These are phyloP conservation scores for Singerocomus rubriflavus DNA, from an alignment of 1,284 basidiomycete species.

Conservation along the genomic window DNA sequence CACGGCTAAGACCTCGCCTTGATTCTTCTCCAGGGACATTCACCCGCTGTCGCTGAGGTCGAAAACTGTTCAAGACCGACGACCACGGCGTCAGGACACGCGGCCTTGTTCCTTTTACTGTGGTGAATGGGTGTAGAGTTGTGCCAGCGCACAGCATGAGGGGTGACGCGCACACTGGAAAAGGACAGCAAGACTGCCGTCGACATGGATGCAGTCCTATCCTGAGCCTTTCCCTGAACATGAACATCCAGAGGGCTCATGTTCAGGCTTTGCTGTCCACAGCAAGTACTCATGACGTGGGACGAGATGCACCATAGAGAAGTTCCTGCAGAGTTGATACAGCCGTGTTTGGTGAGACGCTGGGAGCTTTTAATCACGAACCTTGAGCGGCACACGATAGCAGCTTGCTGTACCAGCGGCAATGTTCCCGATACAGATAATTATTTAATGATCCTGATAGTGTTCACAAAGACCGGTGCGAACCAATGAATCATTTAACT, in stretches of 20 bases:
- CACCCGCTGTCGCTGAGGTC: conserved; percentile 6
- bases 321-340: conserved; percentile 7
- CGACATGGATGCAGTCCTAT: conserved; percentile 20
- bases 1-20: background rate
- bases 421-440: background rate
- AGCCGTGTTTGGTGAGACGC: conserved; percentile 1
- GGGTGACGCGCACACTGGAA: conserved; percentile 31
- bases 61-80: conserved; percentile 13
- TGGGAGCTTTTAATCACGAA: background rate
- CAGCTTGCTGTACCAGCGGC: conserved; percentile 1
- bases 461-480: too few species aligned
- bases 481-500: too few species aligned
- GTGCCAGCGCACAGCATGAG: too few species aligned
- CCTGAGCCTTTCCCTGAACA: conserved; percentile 14
- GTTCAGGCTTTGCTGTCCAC: conserved; percentile 27
- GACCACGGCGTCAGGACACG: conserved; percentile 11
- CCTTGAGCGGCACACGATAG: background rate
- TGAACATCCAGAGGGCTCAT: conserved; percentile 22
- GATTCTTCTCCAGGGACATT: too few species aligned
- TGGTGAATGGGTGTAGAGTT: conserved; percentile 11
- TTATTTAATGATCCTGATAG: too few species aligned
- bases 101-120: conserved; percentile 5
- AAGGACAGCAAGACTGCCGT: conserved; percentile 29
- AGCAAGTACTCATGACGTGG: conserved; percentile 28
- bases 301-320: conserved; percentile 12